Evolutionary conservation across 2,329 filamentous ascomycete genomes (phyloP), one percentile per base, ranked within the genome.

Genomic region (Teratosphaeria zuluensis): DNA sequence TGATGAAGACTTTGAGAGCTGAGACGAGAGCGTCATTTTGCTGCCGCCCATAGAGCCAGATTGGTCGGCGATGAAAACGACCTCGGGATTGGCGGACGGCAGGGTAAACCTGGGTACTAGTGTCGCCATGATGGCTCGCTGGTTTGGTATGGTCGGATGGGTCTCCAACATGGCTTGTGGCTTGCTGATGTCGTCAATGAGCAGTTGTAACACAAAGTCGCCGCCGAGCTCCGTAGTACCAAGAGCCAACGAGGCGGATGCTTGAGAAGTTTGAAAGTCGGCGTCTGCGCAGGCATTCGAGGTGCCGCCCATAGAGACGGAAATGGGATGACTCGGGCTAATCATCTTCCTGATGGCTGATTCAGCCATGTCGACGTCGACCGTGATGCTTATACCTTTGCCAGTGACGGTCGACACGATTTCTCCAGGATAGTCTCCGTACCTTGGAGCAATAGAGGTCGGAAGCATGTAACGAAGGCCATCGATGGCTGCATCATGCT

Each of bases 401-500:
- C 72, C 67, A 4, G 66, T 62, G 2, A 57, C 59, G 55, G 56
- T 51, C 56, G 56, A 28, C 57, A 69, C 60, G 51, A 78, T 59
- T 6, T 70, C 66, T 6, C 70, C 72, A 4, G 79, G 78, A 54
- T 76, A 76, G 1, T 57, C 58, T 9, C 84, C 84, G 70, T 89
- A 90, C 21, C 86, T 79, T 1, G 87, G 87, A 0, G 83, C 84
- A 58, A 91, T 85, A 54, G 71, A 73, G 0, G 81, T 87, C 0
- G 87, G 88, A 4, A 91, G 81, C 4, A 82, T 89, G 67, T 87
- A 87, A 6, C 86, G 80, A 30, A 87, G 76, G 5, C 85, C 85
- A 66, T 90, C 84, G 2, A 81, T 77, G 61, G 85, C 82, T 51
- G 84, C 80, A 66, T 90, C 86, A 63, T 89, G 84, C 73, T 88